A percentile compares a stretch with the other conserved stretches of the same genome.
These are phyloP conservation scores for Zygosaccharomyces rouxii DNA, from an alignment of 805 yeast species.

Conservation along the genomic window DNA sequence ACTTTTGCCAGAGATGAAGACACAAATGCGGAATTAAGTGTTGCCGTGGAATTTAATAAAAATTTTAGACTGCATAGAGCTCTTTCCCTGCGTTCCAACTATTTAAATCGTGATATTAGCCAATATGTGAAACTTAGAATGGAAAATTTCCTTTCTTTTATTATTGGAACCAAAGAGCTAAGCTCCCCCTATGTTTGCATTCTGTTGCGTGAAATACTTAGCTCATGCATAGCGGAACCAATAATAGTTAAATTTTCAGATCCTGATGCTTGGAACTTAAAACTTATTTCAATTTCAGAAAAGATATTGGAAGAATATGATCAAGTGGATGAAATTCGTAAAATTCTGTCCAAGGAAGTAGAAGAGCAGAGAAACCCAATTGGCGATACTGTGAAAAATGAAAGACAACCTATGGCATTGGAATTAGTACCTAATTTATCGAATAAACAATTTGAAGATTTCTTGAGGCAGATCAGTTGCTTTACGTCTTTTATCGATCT, in stretches of 20 bases:
- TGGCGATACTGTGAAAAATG: constrained; percentile 8
- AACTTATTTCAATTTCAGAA: constrained; percentile 55
- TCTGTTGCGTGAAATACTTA: constrained; percentile 58
- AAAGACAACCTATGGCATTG: constrained; percentile 3
- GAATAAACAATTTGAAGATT: constrained; percentile 28
- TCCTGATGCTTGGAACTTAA: constrained; percentile 72
- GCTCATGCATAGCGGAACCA: constrained; percentile 55
- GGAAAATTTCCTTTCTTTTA: constrained; percentile 39
- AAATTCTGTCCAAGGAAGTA: constrained; percentile 65
- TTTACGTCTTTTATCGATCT: constrained; percentile 17
- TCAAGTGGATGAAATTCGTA: constrained; percentile 68
- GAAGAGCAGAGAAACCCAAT: constrained; percentile 12
- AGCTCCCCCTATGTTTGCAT: constrained; percentile 45
- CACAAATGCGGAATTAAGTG: constrained; percentile 38
- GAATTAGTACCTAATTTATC: constrained; percentile 15
- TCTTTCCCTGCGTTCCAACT: constrained; percentile 37
- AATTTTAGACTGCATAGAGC: constrained; percentile 54
- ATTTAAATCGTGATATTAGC: constrained; percentile 42
- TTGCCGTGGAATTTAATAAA: constrained; percentile 39
- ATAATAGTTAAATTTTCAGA: constrained; percentile 51
- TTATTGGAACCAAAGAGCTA: constrained; percentile 45
- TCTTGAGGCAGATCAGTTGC: constrained; percentile 23
- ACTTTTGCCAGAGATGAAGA: constrained; percentile 31
- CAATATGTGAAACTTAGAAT: constrained; percentile 45
- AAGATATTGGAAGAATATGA: constrained; percentile 64